A percentile compares a stretch with the other conserved stretches of the same genome.
Conservation (phyloP, 129 eudicot species). For the Scalesia atractyloides region DNA sequence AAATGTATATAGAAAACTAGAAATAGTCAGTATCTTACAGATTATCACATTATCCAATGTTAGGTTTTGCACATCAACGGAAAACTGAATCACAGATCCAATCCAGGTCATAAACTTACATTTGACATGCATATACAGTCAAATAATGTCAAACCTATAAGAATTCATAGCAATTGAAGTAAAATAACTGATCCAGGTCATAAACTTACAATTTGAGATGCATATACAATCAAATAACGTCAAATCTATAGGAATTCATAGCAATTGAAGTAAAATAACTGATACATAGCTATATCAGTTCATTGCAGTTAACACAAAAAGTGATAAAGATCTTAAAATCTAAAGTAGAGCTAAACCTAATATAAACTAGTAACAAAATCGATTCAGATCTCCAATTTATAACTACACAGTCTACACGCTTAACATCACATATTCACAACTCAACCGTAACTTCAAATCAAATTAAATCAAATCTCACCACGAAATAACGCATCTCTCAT, state of each 20-base stretch:
- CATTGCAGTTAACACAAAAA: conserved; percentile 1
- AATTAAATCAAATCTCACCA: conserved; percentile 38
- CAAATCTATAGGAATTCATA: conserved; percentile 8
- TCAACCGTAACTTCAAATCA: conserved; percentile 7
- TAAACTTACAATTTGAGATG: no score
- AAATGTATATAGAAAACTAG: not conserved
- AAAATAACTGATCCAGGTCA: not conserved
- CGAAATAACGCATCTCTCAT: conserved; percentile 36
- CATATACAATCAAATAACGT: not conserved
- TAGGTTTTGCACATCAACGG: not conserved
- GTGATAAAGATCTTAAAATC: not conserved
- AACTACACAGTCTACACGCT: not conserved
- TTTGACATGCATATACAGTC: not conserved
- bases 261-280: not conserved
- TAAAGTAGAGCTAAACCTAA: not conserved
- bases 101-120: not conserved
- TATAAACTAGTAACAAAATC: not conserved
- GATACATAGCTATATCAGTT: conserved; percentile 13
- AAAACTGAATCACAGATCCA: not conserved
- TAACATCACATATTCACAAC: not conserved
- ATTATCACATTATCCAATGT: not conserved
- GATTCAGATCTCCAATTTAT: conserved; percentile 1
- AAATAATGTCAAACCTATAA: conserved; percentile 5
- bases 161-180: conserved; percentile 1
- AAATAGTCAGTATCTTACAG: not conserved